Conservation (phyloP, 179 eudicot genomes). For the Vitellaria paradoxa region DNA sequence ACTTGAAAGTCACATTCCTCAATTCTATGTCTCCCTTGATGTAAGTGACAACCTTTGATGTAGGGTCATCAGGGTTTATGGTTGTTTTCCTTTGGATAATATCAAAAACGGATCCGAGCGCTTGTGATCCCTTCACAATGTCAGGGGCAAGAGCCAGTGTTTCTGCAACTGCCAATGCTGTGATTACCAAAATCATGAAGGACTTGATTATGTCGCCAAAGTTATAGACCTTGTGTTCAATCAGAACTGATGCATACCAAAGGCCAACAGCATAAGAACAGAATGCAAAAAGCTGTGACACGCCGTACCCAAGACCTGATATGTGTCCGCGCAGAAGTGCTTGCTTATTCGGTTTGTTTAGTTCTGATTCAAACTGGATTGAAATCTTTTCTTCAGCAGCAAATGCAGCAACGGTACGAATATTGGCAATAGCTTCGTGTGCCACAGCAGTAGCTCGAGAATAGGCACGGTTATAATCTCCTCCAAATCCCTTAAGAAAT, state of each 20-base stretch:
- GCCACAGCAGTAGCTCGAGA: conserved; percentile 54
- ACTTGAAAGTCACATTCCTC: conserved; percentile 45
- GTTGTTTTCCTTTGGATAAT: conserved; percentile 46
- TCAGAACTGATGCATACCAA: conserved; percentile 57
- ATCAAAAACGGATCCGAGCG: conserved; percentile 50
- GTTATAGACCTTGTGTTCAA: conserved; percentile 26
- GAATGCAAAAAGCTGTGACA: conserved; percentile 50
- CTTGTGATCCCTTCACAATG: conserved; percentile 60
- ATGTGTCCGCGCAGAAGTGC: conserved; percentile 68
- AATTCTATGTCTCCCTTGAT: conserved; percentile 58
- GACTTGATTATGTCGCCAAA: conserved; percentile 65
- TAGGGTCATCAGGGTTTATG: conserved; percentile 45
- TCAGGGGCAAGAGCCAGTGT: conserved; percentile 73
- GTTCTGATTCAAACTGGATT: conserved; percentile 34
- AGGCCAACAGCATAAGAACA: conserved; percentile 63
- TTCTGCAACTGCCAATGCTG: conserved; percentile 66
- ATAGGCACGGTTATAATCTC: conserved; percentile 50
- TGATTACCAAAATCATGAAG: conserved; percentile 63
- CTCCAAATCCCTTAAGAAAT: conserved; percentile 77
- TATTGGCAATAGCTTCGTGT: conserved; percentile 66
- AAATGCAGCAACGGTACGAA: conserved; percentile 67
- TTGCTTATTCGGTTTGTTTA: conserved; percentile 51
- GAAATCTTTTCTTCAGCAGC: conserved; percentile 63
- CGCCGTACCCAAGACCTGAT: conserved; percentile 60
- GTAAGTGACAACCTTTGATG: conserved; percentile 25